Percentiles rank a stretch among this genome's conserved stretches.
Conservation (phyloP, 192 early-diverging fungal genomes). For the Linnemannia exigua region DNA sequence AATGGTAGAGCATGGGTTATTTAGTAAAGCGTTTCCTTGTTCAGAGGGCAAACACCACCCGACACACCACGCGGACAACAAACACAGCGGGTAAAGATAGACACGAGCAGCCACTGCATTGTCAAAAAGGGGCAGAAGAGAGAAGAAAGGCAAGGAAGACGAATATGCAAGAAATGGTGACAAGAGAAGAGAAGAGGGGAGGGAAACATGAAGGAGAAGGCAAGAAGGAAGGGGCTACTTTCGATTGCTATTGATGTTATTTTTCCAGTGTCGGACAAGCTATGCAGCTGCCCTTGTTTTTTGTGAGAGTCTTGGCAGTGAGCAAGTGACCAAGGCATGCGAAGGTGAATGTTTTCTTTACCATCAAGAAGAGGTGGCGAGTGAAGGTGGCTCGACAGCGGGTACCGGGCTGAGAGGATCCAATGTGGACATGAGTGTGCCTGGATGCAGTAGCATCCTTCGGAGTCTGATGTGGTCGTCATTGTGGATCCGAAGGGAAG, state of each 20-base stretch:
- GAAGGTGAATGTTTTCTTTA: neutral
- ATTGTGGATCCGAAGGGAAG: neutral
- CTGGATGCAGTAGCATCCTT: slow-evolving; percentile 49
- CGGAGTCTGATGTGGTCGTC: slow-evolving; percentile 2
- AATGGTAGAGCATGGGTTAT: neutral
- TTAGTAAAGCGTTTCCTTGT: neutral
- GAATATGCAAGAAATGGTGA: neutral
- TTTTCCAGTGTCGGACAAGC: neutral
- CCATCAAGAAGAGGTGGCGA: slow-evolving; percentile 1
- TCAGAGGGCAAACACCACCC: neutral
- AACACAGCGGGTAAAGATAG: neutral
- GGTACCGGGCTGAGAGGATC: slow-evolving; percentile 13
- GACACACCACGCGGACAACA: neutral
- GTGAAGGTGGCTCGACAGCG: neutral
- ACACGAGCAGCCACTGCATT: neutral
- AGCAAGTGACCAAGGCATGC: neutral
- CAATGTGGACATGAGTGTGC: slow-evolving; percentile 38
- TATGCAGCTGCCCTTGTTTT: neutral
- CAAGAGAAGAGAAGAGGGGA: neutral
- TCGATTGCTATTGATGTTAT: neutral
- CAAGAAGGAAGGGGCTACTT: neutral
- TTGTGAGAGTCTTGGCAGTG: neutral
- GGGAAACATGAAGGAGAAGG: neutral
- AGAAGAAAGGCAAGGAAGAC: neutral
- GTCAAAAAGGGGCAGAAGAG: neutral